Evolutionary conservation across 495 filamentous ascomycete genomes (phyloP).

Genomic region (Parathielavia hyrcaniae): DNA sequence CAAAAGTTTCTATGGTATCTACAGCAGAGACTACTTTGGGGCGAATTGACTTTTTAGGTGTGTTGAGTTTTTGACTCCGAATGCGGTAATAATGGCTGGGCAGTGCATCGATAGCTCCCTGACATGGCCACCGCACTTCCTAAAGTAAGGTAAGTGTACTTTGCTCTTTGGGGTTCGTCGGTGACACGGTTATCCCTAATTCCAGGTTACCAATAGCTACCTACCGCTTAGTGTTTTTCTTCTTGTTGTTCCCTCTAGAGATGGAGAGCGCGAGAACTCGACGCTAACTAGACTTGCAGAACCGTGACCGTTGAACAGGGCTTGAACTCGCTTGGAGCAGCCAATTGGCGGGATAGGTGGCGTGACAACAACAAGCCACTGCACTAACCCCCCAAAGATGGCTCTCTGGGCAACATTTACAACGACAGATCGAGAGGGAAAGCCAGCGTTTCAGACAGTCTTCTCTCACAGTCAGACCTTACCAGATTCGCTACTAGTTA

Average conservation of each 20-base stretch:
- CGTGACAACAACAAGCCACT: background rate
- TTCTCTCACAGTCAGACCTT: too few relatives aligned
- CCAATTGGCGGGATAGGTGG: background rate
- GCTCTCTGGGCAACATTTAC: background rate
- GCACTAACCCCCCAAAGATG: constrained; percentile 1
- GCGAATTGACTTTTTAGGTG: too few relatives aligned
- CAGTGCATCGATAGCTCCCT: background rate
- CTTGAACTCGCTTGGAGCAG: background rate
- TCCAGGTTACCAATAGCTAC: background rate
- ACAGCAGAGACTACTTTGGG: too few relatives aligned
- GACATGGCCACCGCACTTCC: background rate
- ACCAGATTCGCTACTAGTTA: too few relatives aligned
- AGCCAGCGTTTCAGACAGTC: too few relatives aligned
- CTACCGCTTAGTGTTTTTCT: too few relatives aligned
- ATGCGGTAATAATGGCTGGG: background rate
- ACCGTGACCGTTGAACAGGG: too few relatives aligned
- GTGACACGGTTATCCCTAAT: too few relatives aligned
- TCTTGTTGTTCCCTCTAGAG: too few relatives aligned
- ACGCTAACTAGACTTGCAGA: too few relatives aligned
- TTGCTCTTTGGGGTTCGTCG: background rate
- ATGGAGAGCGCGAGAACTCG: too few relatives aligned
- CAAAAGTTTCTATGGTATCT: background rate
- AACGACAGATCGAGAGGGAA: background rate
- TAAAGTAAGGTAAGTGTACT: too few relatives aligned
- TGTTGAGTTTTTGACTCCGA: background rate